Evolutionary conservation across 1,284 basidiomycete genomes (phyloP), one percentile per base, ranked within the genome.

Genomic region (Rhizoctonia solani): DNA sequence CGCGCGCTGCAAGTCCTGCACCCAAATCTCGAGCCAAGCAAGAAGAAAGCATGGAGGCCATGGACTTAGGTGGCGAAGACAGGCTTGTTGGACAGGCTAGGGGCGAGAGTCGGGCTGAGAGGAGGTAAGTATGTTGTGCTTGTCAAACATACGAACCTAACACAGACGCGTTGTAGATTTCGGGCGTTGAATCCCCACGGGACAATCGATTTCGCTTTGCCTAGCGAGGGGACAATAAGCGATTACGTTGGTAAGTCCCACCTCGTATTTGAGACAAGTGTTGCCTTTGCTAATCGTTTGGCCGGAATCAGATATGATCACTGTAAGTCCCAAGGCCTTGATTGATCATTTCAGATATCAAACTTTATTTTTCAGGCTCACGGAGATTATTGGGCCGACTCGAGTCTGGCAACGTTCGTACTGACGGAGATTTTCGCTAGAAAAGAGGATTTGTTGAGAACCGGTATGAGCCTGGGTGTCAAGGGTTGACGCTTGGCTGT

Each of bases 131-230:
- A 2, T 34, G 21, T 27, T 14, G 13, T 16, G 37, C 37, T 8
- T 39, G 16, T 39, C 9, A 8, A n/a, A 13, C 27, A 39, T 46
- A 29, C 29, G 11, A 23, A 19, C 37, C 21, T 5, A n/a, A 14
- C 32, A 37, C 34, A 19, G 16, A 32, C 30, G 55, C 39, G 19
- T n/a, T 56, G 34, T 49, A 75, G 75, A 41, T 75, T 75, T 66
- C 27, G 69, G 42, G 75, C 75, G 13, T 66, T 75, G 30, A 76
- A 76, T 61, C 74, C 73, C 0, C 74, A 74, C 63, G 74, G 75
- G 16, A 75, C 74, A 13, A 53, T 76, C 1, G 75, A 75, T 67
- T 76, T 73, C 47, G 70, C 69, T 37, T 70, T 76, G 27, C 74
- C 74, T 8, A 71, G 72, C 13, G 73, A 75, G 34, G 74, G 75